phyloP scores from a whole-genome alignment of 139 green algal species.

The Chloropicon primus region DNA sequence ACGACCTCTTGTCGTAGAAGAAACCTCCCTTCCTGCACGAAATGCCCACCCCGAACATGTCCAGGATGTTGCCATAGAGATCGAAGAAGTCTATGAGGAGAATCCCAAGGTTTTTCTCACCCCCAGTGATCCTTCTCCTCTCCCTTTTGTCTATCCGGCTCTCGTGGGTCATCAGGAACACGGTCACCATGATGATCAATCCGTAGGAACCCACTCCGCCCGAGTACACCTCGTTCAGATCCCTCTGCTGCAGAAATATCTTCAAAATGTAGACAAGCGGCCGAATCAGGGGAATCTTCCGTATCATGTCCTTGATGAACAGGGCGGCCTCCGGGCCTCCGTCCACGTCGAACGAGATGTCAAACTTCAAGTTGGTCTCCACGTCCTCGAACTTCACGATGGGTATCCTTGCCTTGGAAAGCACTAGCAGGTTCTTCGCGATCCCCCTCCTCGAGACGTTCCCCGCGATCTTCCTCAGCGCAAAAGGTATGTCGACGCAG shows the following conservation, averaged over 20 bases:
- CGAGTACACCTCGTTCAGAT: constrained; percentile 89
- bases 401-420: constrained; percentile 77
- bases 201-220: constrained; percentile 87
- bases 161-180: constrained; percentile 67
- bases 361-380: constrained; percentile 58
- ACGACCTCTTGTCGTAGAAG: constrained; percentile 41
- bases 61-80: constrained; percentile 50
- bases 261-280: constrained; percentile 75
- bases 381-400: constrained; percentile 91
- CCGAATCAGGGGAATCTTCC: constrained; percentile 53
- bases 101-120: constrained; percentile 41
- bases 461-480: constrained; percentile 54
- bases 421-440: constrained; percentile 64
- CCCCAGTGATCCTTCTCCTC: not conserved
- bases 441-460: constrained; percentile 37
- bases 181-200: constrained; percentile 78
- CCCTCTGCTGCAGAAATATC: constrained; percentile 69
- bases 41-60: constrained; percentile 33
- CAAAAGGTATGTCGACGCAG: constrained; percentile 30
- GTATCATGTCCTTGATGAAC: constrained; percentile 39
- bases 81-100: constrained; percentile 88
- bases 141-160: constrained; percentile 13
- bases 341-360: constrained; percentile 82
- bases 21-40: constrained; percentile 27
- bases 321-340: constrained; percentile 47